Percentiles rank a stretch among this genome's conserved stretches.
Evolutionary conservation across 2,329 filamentous ascomycete species (phyloP).

Genomic region (Fusarium secorum): DNA sequence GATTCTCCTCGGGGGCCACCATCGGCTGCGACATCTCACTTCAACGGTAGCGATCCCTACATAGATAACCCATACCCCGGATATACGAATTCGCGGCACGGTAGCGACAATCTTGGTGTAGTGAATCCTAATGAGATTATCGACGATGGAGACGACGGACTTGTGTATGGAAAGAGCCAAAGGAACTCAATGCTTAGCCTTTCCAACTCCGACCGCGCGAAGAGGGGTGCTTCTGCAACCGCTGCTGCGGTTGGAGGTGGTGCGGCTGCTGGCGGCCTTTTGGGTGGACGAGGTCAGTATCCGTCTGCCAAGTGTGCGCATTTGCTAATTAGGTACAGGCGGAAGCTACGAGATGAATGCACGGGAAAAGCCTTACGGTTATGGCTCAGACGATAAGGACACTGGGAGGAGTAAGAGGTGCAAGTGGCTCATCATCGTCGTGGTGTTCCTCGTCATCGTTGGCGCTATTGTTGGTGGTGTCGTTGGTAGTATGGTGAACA

Average conservation of each 20-base stretch:
- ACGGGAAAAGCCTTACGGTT: conserved; percentile 69
- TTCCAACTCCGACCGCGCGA: conserved; percentile 52
- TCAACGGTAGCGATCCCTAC: conserved; percentile 53
- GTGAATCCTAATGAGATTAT: conserved; percentile 82
- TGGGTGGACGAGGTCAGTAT: conserved; percentile 43
- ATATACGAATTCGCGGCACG: conserved; percentile 54
- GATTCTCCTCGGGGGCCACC: conserved; percentile 30
- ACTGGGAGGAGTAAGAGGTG: conserved; percentile 69
- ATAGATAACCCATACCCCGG: conserved; percentile 73
- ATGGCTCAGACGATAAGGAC: conserved; percentile 68
- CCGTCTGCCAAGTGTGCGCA: background rate
- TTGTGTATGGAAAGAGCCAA: conserved; percentile 61
- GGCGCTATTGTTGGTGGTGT: conserved; percentile 78
- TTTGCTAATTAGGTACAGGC: conserved; percentile 27
- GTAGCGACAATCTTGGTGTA: conserved; percentile 60
- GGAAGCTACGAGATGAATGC: conserved; percentile 46
- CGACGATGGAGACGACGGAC: conserved; percentile 88
- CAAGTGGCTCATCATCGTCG: conserved; percentile 72
- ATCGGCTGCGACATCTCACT: conserved; percentile 24
- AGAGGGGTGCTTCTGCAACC: conserved; percentile 36
- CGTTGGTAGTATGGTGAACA: conserved; percentile 73
- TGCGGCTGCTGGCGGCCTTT: conserved; percentile 51
- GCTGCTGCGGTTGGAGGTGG: conserved; percentile 58
- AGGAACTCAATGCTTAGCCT: conserved; percentile 69
- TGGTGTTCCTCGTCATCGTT: conserved; percentile 71